Conservation (phyloP, 768 basidiomycete species). For the Rhizopogon vulgaris region DNA sequence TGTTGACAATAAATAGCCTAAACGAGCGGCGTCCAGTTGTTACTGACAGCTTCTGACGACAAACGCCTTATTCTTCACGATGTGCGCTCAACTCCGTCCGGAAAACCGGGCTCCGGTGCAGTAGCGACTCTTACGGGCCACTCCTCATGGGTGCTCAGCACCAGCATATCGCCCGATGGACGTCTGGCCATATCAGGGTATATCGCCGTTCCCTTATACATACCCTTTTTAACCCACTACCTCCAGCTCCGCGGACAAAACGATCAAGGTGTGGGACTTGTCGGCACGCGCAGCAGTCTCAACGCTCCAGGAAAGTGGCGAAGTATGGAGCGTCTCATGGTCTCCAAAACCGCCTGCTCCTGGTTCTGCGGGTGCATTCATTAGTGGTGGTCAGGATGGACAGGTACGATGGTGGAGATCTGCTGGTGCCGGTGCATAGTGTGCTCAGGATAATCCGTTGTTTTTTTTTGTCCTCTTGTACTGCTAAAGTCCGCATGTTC, state of each 20-base stretch:
- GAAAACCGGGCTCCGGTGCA: conserved; percentile 60
- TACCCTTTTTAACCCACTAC: not conserved
- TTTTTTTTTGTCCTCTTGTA: not conserved
- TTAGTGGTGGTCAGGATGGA: conserved; percentile 74
- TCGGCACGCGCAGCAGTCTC: conserved; percentile 67
- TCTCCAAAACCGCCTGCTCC: conserved; percentile 51
- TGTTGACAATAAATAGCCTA: not conserved
- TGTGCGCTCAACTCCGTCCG: conserved; percentile 61
- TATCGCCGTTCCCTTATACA: conserved; percentile 14
- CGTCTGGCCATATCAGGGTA: conserved; percentile 79
- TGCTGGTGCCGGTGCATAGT: conserved; percentile 41
- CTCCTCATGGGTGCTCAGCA: conserved; percentile 84
- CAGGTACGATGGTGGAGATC: conserved; percentile 72
- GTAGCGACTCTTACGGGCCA: conserved; percentile 87
- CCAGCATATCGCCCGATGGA: conserved; percentile 78
- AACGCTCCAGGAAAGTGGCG: conserved; percentile 70
- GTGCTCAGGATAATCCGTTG: not conserved
- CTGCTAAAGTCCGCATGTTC: not conserved
- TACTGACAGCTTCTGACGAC: conserved; percentile 90
- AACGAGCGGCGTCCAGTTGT: conserved; percentile 42
- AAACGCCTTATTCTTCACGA: conserved; percentile 89
- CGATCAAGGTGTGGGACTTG: conserved; percentile 85
- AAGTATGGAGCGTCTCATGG: conserved; percentile 85
- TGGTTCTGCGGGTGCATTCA: conserved; percentile 55
- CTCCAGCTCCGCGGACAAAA: conserved; percentile 74